Evolutionary conservation across 2,329 filamentous ascomycete genomes (phyloP), one percentile per base, ranked within the genome.

Genomic region (Emmonsiellopsis sp.): DNA sequence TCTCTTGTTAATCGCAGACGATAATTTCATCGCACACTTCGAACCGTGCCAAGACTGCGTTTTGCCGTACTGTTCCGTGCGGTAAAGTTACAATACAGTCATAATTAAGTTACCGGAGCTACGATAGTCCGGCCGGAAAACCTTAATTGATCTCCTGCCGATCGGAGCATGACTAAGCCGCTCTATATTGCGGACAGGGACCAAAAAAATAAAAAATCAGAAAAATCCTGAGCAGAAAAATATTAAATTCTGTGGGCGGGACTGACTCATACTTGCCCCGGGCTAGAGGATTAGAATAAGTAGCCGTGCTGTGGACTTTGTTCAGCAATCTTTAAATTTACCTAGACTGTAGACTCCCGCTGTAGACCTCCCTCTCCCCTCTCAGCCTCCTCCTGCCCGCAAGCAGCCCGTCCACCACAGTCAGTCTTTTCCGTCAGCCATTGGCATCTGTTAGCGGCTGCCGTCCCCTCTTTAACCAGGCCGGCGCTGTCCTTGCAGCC

Each of bases 11-110:
- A 11, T 50, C 35, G 11, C 11, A 15, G 7, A 13, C n/a, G 15
- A 37, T 46, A 54, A 51, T 54, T 54, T 54, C 53, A 43, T 51
- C 53, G 53, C 53, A 54, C 53, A 54, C 30, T 54, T 30, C 37
- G 45, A 50, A 43, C n/a, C 9, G 30, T 47, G 53, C 53, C 53
- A 54, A 54, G 53, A 51, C 9, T 52, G 11, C 42, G 10, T 44
- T 15, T 13, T 26, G 20, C 20, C 20, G 20, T 26, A 26, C 20
- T 26, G 20, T 26, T 5, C 20, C 20, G 20, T 3, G 3, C 15
- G 15, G 11, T 15, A 40, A 42, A 32, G 38, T 51, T 51, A 51
- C 49, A n/a, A n/a, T 51, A 43, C 49, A 16, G 7, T 8, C 34
- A n/a, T 5, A 30, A 1, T 11, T 11, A 10, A 16, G 42, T 11